A percentile compares a stretch with the other conserved stretches of the same genome.
These are phyloP conservation scores for Aspergillus intermedius DNA, from an alignment of 2,329 filamentous ascomycete species.

Conservation along the genomic window DNA sequence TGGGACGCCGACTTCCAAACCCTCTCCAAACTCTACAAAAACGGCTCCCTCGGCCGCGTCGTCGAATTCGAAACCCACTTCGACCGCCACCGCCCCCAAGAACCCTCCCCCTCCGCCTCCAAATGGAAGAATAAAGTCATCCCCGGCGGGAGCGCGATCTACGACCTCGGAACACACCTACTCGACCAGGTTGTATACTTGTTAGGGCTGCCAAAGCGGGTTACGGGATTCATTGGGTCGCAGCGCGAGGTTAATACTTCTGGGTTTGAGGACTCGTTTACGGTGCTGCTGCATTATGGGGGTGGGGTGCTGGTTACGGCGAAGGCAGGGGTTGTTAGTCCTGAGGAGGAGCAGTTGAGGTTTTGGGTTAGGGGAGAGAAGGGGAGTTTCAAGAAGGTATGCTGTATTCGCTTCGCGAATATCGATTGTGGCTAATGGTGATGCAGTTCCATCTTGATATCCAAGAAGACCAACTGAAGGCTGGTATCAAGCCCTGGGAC, in stretches of 20 bases:
- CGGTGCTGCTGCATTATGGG: conserved; percentile 61
- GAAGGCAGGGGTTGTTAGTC: conserved; percentile 62
- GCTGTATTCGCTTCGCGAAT: background rate
- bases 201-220: conserved; percentile 61
- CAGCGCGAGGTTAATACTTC: conserved; percentile 55
- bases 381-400: conserved; percentile 67
- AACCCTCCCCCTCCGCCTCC: conserved; percentile 36
- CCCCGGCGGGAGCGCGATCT: conserved; percentile 62
- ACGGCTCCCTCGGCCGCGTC: conserved; percentile 60
- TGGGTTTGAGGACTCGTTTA: conserved; percentile 46
- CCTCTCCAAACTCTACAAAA: conserved; percentile 55
- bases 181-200: conserved; percentile 67
- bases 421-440: background rate
- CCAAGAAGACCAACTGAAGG: conserved; percentile 68
- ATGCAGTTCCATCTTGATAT: conserved; percentile 54
- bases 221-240: conserved; percentile 62
- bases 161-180: conserved; percentile 69
- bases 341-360: conserved; percentile 62
- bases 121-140: conserved; percentile 64
- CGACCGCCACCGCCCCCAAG: conserved; percentile 61
- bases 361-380: conserved; percentile 72
- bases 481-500: conserved; percentile 56
- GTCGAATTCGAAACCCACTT: conserved; percentile 76
- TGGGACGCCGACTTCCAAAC: conserved; percentile 75
- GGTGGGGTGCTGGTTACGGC: conserved; percentile 60